These are phyloP conservation scores for Ramichloridium luteum DNA, from an alignment of 2,329 filamentous ascomycete species.

Conservation along the genomic window DNA sequence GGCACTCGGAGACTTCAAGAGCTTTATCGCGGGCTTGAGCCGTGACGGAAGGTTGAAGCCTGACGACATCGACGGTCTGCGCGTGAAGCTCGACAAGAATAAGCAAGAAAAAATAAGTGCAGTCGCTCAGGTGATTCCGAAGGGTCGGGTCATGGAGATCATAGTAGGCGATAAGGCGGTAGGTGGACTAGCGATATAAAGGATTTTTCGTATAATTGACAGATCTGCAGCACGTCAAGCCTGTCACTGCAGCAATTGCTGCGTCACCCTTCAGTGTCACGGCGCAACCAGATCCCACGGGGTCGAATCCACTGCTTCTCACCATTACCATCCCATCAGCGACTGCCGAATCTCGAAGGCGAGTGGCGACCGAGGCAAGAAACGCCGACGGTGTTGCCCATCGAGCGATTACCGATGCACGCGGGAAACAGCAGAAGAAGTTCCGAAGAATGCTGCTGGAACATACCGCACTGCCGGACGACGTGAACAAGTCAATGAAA, in stretches of 20 bases:
- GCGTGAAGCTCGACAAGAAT: conserved; percentile 45
- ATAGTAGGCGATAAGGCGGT: conserved; percentile 53
- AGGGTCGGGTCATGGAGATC: conserved; percentile 50
- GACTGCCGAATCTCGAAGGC: conserved; percentile 40
- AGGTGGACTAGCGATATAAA: conserved; percentile 22
- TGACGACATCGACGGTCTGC: conserved; percentile 47
- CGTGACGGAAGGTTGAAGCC: conserved; percentile 52
- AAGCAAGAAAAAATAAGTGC: conserved; percentile 45
- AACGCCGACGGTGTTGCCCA: conserved; percentile 33
- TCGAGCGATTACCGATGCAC: conserved; percentile 30
- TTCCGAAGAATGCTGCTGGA: conserved; percentile 32
- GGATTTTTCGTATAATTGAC: neutral
- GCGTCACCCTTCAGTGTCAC: conserved; percentile 38
- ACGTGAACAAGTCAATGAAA: conserved; percentile 36
- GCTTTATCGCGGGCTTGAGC: conserved; percentile 49
- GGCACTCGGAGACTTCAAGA: conserved; percentile 44
- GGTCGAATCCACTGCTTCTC: conserved; percentile 39
- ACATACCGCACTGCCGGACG: conserved; percentile 34
- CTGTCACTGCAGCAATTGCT: conserved; percentile 42
- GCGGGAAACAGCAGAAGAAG: conserved; percentile 38
- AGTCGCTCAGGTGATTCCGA: conserved; percentile 54
- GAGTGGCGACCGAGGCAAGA: conserved; percentile 21
- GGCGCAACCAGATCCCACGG: conserved; percentile 38
- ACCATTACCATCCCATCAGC: conserved; percentile 45
- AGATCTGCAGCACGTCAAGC: conserved; percentile 39